These are phyloP conservation scores for Leucoagaricus sp. DNA, from an alignment of 1,284 basidiomycete genomes.

Conservation along the genomic window DNA sequence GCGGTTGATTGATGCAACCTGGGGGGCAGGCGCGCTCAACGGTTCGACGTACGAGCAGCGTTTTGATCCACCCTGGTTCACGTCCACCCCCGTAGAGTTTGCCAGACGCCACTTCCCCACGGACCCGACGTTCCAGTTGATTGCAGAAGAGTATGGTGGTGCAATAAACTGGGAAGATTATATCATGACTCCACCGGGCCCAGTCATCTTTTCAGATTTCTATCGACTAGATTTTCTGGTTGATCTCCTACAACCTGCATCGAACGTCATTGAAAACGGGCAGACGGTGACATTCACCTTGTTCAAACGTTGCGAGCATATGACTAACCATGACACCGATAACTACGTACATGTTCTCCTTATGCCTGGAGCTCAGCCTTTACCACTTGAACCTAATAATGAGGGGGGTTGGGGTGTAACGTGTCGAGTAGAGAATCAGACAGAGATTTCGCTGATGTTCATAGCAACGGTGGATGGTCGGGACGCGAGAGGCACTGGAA, in stretches of 20 bases:
- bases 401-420: slow-evolving; percentile 42
- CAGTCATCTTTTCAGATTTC: slow-evolving; percentile 36
- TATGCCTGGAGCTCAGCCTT: slow-evolving; percentile 32
- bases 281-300: slow-evolving; percentile 36
- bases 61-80: slow-evolving; percentile 43
- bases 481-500: slow-evolving; percentile 39
- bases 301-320: slow-evolving; percentile 46
- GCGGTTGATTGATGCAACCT: slow-evolving; percentile 46
- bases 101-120: slow-evolving; percentile 43
- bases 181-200: slow-evolving; percentile 39
- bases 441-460: slow-evolving; percentile 36
- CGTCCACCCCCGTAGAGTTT: slow-evolving; percentile 39
- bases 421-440: slow-evolving; percentile 34
- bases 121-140: slow-evolving; percentile 42
- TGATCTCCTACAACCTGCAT: slow-evolving; percentile 35
- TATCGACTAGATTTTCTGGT: slow-evolving; percentile 36
- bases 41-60: slow-evolving; percentile 33
- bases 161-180: slow-evolving; percentile 44
- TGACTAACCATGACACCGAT: slow-evolving; percentile 39
- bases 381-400: slow-evolving; percentile 33
- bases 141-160: slow-evolving; percentile 39
- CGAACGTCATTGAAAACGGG: slow-evolving; percentile 33
- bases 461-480: slow-evolving; percentile 34
- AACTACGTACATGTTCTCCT: slow-evolving; percentile 42
- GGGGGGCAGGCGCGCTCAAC: slow-evolving; percentile 43